A percentile compares a stretch with the other conserved stretches of the same genome.
These are phyloP conservation scores for Chalciporus pseudorubinellus DNA, from an alignment of 768 basidiomycete genomes.

Conservation along the genomic window DNA sequence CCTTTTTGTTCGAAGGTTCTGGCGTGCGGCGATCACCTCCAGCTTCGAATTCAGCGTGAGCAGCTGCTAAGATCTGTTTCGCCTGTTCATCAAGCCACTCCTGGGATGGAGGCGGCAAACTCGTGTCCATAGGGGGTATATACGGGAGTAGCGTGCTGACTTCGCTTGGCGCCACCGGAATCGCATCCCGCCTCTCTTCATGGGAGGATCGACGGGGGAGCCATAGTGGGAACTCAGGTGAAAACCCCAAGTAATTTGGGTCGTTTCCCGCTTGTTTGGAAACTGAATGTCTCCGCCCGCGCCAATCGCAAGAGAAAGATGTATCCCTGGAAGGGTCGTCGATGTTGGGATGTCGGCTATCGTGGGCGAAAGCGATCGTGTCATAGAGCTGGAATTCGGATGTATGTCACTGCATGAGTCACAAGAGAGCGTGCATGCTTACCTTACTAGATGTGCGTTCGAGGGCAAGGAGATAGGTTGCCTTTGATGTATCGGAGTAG, in stretches of 20 bases:
- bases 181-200: constrained; percentile 23
- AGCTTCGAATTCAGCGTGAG: constrained; percentile 12
- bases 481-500: constrained; percentile 25
- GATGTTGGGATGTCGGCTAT: constrained; percentile 21
- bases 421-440: neutral
- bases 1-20: too few relatives aligned
- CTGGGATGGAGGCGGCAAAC: constrained; percentile 11
- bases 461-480: constrained; percentile 13
- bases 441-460: constrained; percentile 13
- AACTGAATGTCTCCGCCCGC: constrained; percentile 16
- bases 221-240: constrained; percentile 21
- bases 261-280: constrained; percentile 14
- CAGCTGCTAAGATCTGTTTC: constrained; percentile 13
- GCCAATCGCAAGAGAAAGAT: constrained; percentile 11
- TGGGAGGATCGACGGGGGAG: constrained; percentile 24
- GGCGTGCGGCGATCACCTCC: neutral
- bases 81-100: constrained; percentile 19
- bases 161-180: constrained; percentile 25
- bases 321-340: constrained; percentile 7
- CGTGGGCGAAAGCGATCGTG: constrained; percentile 27
- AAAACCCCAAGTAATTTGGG: constrained; percentile 25
- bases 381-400: constrained; percentile 27
- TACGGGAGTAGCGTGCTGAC: constrained; percentile 27
- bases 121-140: constrained; percentile 23
- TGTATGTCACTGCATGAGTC: neutral